These are phyloP conservation scores for Suillus occidentalis DNA, from an alignment of 768 basidiomycete species.

Conservation along the genomic window DNA sequence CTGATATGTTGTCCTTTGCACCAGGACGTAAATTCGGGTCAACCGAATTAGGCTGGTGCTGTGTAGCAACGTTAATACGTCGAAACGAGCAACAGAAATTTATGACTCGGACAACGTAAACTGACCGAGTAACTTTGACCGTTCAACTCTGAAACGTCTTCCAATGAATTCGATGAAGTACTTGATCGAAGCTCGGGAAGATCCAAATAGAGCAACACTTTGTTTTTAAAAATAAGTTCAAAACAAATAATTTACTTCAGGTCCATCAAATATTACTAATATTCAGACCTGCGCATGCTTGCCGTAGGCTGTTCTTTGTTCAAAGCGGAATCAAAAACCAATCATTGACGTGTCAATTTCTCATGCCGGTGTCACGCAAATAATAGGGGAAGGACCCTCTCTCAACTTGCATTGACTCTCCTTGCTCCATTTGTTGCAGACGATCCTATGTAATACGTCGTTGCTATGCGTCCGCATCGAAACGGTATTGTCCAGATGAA, in stretches of 20 bases:
- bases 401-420: too few relatives aligned
- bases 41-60: constrained; percentile 1
- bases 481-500: not conserved
- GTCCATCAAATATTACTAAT: too few relatives aligned
- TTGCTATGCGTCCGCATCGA: not conserved
- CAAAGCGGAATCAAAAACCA: not conserved
- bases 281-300: too few relatives aligned
- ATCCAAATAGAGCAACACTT: not conserved
- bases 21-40: constrained; percentile 2
- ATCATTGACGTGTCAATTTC: constrained; percentile 8
- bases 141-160: not conserved
- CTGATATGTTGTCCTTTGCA: constrained; percentile 1
- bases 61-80: constrained; percentile 1
- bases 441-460: not conserved
- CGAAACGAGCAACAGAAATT: not conserved
- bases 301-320: not conserved
- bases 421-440: not conserved
- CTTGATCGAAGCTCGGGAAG: not conserved
- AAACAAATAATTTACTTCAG: too few relatives aligned
- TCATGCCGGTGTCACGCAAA: constrained; percentile 2
- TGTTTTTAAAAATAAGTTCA: not conserved
- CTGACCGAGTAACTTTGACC: not conserved
- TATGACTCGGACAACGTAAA: not conserved
- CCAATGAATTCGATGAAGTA: not conserved
- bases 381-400: not conserved